These are phyloP conservation scores for Boeremia exigua DNA, from an alignment of 2,329 filamentous ascomycete species.

Conservation along the genomic window DNA sequence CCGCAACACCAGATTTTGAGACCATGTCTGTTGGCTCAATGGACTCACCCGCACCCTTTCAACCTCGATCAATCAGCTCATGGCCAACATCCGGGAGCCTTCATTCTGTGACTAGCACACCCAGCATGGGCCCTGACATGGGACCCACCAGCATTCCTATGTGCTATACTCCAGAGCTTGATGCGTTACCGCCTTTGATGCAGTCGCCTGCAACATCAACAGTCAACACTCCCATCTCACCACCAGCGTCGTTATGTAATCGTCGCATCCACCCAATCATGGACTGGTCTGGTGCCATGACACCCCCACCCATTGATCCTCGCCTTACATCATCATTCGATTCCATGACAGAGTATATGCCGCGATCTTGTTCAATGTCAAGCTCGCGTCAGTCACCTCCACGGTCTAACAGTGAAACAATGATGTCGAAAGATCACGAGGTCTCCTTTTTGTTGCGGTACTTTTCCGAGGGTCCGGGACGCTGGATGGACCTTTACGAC, in stretches of 20 bases:
- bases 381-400: slow-evolving; percentile 33
- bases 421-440: slow-evolving; percentile 57
- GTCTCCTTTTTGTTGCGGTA: slow-evolving; percentile 65
- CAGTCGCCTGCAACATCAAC: slow-evolving; percentile 41
- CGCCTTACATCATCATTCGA: slow-evolving; percentile 42
- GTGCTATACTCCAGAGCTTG: slow-evolving; percentile 38
- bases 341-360: slow-evolving; percentile 31
- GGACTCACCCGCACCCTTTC: slow-evolving; percentile 42
- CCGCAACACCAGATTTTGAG: slow-evolving; percentile 45
- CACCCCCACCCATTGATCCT: slow-evolving; percentile 45
- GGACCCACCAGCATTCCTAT: slow-evolving; percentile 53
- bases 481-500: slow-evolving; percentile 66
- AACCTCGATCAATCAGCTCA: slow-evolving; percentile 31
- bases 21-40: slow-evolving; percentile 39
- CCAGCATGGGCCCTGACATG: slow-evolving; percentile 60
- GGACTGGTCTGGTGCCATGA: slow-evolving; percentile 32
- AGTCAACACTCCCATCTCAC: slow-evolving; percentile 47
- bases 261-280: slow-evolving; percentile 64
- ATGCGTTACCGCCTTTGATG: slow-evolving; percentile 36
- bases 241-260: slow-evolving; percentile 53
- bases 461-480: slow-evolving; percentile 65
- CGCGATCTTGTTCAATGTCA: slow-evolving; percentile 34
- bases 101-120: slow-evolving; percentile 39
- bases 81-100: slow-evolving; percentile 38
- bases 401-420: slow-evolving; percentile 27